Evolutionary conservation across 2,329 filamentous ascomycete genomes (phyloP).

Genomic region (Sphaerulina populicola): DNA sequence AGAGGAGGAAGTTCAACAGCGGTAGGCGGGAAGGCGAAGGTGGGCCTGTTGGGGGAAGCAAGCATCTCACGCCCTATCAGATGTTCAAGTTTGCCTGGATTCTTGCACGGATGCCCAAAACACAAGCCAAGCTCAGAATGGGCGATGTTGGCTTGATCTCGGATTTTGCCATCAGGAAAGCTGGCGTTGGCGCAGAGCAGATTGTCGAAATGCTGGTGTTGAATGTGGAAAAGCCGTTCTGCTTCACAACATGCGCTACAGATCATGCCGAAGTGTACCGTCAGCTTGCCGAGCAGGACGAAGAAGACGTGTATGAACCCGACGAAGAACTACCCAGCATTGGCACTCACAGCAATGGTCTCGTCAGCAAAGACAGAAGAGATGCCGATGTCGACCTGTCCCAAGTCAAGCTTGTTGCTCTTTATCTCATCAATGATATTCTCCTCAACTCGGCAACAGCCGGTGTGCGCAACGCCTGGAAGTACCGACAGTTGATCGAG

Average conservation of each 20-base stretch:
- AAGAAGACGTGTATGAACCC: slow-evolving; percentile 36
- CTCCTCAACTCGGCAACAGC: slow-evolving; percentile 68
- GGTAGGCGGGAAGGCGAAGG: slow-evolving; percentile 36
- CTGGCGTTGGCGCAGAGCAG: slow-evolving; percentile 76
- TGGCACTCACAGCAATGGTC: slow-evolving; percentile 29
- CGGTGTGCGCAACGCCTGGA: slow-evolving; percentile 75
- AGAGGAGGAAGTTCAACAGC: slow-evolving; percentile 37
- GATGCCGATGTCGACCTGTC: slow-evolving; percentile 56
- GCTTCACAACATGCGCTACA: slow-evolving; percentile 51
- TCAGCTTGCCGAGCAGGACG: slow-evolving; percentile 14
- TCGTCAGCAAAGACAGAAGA: slow-evolving; percentile 29
- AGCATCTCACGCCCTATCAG: slow-evolving; percentile 68
- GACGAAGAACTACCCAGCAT: slow-evolving; percentile 31
- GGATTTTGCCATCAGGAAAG: slow-evolving; percentile 80
- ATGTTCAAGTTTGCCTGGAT: slow-evolving; percentile 79
- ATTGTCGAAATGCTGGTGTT: slow-evolving; percentile 80
- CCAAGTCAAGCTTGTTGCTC: slow-evolving; percentile 64
- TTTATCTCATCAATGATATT: slow-evolving; percentile 75
- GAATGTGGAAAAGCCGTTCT: slow-evolving; percentile 71
- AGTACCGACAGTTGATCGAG: slow-evolving; percentile 75
- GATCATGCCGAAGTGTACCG: neutral
- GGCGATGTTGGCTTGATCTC: slow-evolving; percentile 82
- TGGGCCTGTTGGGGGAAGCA: slow-evolving; percentile 35
- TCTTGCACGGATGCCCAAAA: slow-evolving; percentile 71
- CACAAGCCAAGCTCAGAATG: slow-evolving; percentile 64